Conservation (phyloP, 768 basidiomycete genomes). For the Wakefieldia striispora region DNA sequence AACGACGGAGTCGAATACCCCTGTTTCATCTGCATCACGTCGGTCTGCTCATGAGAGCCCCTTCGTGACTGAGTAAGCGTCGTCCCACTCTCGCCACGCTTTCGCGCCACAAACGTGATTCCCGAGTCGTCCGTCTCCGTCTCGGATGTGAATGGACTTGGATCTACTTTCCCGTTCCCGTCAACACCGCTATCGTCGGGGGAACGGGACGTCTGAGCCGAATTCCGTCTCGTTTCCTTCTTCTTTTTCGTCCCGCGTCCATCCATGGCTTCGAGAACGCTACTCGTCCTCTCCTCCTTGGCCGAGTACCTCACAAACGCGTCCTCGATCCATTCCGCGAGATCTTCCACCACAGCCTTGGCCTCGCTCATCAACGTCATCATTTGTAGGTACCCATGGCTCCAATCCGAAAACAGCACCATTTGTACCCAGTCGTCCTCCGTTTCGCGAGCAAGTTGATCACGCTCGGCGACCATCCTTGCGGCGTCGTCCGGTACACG, state of each 20-base stretch:
- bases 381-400: conserved; percentile 98
- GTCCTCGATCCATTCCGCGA: conserved; percentile 90
- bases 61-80: conserved; percentile 17
- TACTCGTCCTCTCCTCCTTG: conserved; percentile 26
- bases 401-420: conserved; percentile 94
- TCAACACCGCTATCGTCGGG: conserved; percentile 9
- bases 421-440: conserved; percentile 96
- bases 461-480: conserved; percentile 56
- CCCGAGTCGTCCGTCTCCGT: conserved; percentile 69
- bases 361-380: conserved; percentile 81
- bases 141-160: conserved; percentile 42
- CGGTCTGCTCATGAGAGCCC: conserved; percentile 20
- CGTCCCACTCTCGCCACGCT: conserved; percentile 35
- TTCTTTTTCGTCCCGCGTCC: conserved; percentile 25
- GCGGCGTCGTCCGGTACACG: conserved; percentile 30
- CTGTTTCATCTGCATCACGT: conserved; percentile 17
- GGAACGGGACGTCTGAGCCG: conserved; percentile 21
- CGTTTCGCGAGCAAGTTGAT: conserved; percentile 59
- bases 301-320: conserved; percentile 49
- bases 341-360: conserved; percentile 69
- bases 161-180: conserved; percentile 10
- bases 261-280: conserved; percentile 17
- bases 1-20: conserved; percentile 12
- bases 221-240: conserved; percentile 20
- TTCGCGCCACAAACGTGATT: conserved; percentile 71